phyloP scores from a whole-genome alignment of 805 yeast species.

The Barnettozyma sp. region DNA sequence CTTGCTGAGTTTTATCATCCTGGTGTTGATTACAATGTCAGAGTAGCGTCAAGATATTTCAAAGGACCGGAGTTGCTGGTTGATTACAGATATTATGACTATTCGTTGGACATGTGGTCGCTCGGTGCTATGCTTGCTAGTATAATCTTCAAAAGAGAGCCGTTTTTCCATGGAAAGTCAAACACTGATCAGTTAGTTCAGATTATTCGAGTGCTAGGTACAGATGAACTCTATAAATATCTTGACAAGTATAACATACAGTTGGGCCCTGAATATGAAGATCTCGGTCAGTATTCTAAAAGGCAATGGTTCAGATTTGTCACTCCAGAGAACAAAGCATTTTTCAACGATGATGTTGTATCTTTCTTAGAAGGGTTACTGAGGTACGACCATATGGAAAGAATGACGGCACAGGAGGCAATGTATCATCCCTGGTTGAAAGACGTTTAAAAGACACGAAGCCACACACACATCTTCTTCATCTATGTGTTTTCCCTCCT shows the following conservation, averaged over 20 bases:
- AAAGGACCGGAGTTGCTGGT: conserved; percentile 89
- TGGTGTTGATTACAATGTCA: conserved; percentile 81
- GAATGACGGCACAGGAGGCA: conserved; percentile 85
- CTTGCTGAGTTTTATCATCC: conserved; percentile 89
- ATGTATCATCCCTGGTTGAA: conserved; percentile 67
- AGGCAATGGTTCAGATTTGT: conserved; percentile 63
- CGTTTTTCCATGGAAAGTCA: conserved; percentile 87
- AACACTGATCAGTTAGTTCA: conserved; percentile 89
- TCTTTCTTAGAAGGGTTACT: conserved; percentile 70
- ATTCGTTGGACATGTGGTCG: conserved; percentile 86
- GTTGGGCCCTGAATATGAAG: conserved; percentile 74
- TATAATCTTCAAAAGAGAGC: conserved; percentile 82
- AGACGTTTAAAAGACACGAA: conserved; percentile 21
- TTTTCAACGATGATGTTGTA: conserved; percentile 48
- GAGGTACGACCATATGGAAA: conserved; percentile 79
- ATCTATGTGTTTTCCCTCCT: too few relatives aligned
- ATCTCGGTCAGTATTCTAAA: conserved; percentile 57
- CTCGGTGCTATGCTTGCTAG: conserved; percentile 89
- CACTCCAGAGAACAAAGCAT: conserved; percentile 44
- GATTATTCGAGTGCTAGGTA: conserved; percentile 82
- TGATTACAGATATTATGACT: conserved; percentile 78
- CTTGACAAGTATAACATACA: conserved; percentile 61
- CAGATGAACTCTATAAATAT: conserved; percentile 64
- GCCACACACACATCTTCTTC: conserved; percentile 1
- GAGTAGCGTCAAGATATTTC: conserved; percentile 88